These are phyloP conservation scores for Cryptosporidium tyzzeri DNA, from an alignment of 169 alveolate genomes.

Conservation along the genomic window DNA sequence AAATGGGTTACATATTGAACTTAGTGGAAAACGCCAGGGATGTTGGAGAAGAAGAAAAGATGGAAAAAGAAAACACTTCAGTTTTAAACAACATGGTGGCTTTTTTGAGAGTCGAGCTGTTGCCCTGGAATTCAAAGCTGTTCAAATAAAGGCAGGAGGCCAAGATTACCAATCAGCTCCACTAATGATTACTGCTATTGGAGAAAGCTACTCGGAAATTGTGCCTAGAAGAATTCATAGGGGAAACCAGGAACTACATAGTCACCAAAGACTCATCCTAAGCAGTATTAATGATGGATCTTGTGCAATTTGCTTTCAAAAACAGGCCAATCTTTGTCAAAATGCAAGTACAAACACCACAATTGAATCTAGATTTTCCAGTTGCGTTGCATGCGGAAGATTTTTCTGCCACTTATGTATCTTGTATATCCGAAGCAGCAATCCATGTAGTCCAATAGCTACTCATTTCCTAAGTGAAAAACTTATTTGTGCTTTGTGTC, in stretches of 20 bases:
- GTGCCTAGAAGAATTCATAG: constrained; percentile 54
- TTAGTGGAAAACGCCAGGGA: constrained; percentile 71
- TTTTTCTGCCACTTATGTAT: constrained; percentile 24
- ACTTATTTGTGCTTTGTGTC: constrained; percentile 24
- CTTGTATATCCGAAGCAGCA: constrained; percentile 5
- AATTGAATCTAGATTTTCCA: not conserved
- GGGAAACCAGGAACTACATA: constrained; percentile 14
- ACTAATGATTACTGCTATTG: constrained; percentile 29
- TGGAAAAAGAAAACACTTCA: constrained; percentile 68
- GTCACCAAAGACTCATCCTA: constrained; percentile 7
- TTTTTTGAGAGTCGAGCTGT: constrained; percentile 68
- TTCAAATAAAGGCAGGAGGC: not conserved
- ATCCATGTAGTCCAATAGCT: constrained; percentile 14
- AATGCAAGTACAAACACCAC: not conserved
- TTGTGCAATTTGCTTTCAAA: constrained; percentile 54
- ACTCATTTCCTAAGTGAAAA: constrained; percentile 15
- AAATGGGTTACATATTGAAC: constrained; percentile 67
- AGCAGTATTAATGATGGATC: constrained; percentile 34
- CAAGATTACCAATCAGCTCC: constrained; percentile 27
- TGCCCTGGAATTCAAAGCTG: constrained; percentile 49
- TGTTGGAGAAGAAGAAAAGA: constrained; percentile 77
- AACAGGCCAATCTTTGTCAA: not conserved
- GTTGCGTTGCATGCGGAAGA: constrained; percentile 48
- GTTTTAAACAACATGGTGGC: constrained; percentile 73
- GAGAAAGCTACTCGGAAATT: constrained; percentile 36